phyloP scores from a whole-genome alignment of 2,329 filamentous ascomycete species.

The Sporothrix schenckii region DNA sequence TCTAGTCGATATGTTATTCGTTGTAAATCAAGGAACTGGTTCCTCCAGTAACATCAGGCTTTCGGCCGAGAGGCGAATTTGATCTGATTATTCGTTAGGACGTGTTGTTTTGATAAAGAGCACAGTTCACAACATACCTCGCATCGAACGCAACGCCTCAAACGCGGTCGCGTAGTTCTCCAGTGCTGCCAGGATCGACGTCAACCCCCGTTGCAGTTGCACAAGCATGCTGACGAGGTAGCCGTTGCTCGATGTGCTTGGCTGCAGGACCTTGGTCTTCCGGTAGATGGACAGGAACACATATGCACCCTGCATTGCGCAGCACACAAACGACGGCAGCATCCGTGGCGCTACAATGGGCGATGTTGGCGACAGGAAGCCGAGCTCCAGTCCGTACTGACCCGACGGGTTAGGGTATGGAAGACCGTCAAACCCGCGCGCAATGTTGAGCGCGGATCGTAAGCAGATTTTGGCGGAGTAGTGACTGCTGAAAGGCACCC shows the following conservation, averaged over 20 bases:
- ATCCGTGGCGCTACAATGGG: conserved; percentile 48
- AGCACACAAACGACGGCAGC: conserved; percentile 52
- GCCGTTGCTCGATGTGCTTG: conserved; percentile 33
- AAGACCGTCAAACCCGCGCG: conserved; percentile 50
- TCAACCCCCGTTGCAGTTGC: conserved; percentile 48
- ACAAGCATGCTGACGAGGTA: conserved; percentile 44
- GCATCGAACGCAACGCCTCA: conserved; percentile 51
- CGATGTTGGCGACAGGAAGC: conserved; percentile 45
- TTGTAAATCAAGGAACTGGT: not conserved
- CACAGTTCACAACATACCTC: conserved; percentile 40
- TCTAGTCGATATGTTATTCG: not conserved
- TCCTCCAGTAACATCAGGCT: conserved; percentile 29
- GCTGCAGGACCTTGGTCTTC: conserved; percentile 47
- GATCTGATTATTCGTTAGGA: conserved; percentile 13
- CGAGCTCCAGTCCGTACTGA: conserved; percentile 41
- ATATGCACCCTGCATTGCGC: conserved; percentile 52
- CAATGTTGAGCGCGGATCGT: conserved; percentile 53
- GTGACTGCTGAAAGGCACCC: conserved; percentile 49
- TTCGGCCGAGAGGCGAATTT: conserved; percentile 34
- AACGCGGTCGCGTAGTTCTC: conserved; percentile 52
- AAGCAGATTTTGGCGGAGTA: conserved; percentile 55
- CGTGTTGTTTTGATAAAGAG: not conserved
- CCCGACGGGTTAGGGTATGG: conserved; percentile 51
- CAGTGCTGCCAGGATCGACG: conserved; percentile 48
- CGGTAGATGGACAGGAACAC: conserved; percentile 50